Base-by-base conservation (phyloP, 2,329 filamentous ascomycete genomes). In the Arachnomyces sp. region DNA sequence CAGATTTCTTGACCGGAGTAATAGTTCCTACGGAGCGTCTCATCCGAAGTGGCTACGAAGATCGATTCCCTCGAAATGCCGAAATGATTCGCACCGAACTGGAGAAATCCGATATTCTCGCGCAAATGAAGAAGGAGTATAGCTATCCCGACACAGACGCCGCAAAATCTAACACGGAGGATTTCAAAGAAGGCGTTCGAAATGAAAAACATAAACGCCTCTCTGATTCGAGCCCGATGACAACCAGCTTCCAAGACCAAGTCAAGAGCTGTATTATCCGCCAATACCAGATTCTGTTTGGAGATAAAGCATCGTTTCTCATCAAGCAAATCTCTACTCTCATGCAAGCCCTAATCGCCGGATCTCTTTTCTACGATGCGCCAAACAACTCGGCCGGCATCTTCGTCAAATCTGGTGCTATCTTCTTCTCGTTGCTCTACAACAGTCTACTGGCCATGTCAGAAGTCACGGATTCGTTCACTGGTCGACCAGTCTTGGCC, bases 321-420 rank as follows among this genome's bases (percentile, higher is more conserved):
- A 77, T 81, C 59, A 81, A 79, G 53, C 77, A 82, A 48, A 58
- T 67, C 4, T 70, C 72, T 0, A 78, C 73, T 1, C 51, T 82
- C 6, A 50, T 68, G 0, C 76, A 81, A 49, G 77, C 79, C 0
- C 58, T 84, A 4, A 74, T 84, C 42, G 67, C 72, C 2, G 80
- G 79, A 5, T 82, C 79, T 0, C 66, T 84, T 3, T 84, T 84
- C 59, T 84, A 83, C 59, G 70, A 79, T 40, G 74, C 79, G 0
- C 71, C 78, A 0, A 43, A 62, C 16, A 76, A 72, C 36, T 75
- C 77, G 0, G 66, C 60, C 1, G 81, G 80, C 7, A 59, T 84
- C 0, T 84, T 84, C 55, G 54, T 74, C 49, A 82, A 82, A 49
- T 70, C 72, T 0, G 81, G 80, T 38, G 72, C 78, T 0, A 60